phyloP scores from a whole-genome alignment of 176 grass and related monocot genomes.

The Phyllostachys edulis region DNA sequence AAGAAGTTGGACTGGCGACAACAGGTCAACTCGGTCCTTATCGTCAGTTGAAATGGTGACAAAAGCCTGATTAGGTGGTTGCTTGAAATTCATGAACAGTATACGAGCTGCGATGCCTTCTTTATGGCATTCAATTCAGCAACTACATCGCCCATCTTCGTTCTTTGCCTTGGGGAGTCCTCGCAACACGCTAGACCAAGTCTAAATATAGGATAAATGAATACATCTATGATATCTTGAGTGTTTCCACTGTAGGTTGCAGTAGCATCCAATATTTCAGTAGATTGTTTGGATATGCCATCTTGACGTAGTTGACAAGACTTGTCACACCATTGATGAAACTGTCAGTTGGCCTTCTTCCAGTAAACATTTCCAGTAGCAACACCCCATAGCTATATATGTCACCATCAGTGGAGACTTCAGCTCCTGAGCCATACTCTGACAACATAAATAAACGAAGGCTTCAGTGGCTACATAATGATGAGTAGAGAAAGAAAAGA shows the following conservation, averaged over 20 bases:
- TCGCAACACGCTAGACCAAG: constrained; percentile 14
- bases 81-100: background rate
- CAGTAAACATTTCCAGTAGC: constrained; percentile 49
- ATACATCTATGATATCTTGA: constrained; percentile 8
- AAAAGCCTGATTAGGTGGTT: background rate
- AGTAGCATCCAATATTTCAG: constrained; percentile 29
- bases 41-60: too few species aligned
- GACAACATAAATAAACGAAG: background rate
- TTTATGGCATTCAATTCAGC: constrained; percentile 25
- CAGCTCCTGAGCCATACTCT: constrained; percentile 46
- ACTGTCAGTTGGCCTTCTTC: constrained; percentile 38
- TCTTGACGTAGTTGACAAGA: constrained; percentile 34
- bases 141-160: constrained; percentile 8
- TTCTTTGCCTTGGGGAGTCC: constrained; percentile 21
- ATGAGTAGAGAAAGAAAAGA: background rate
- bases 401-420: constrained; percentile 39
- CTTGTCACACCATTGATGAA: background rate
- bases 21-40: too few species aligned
- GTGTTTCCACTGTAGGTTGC: constrained; percentile 17
- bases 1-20: too few species aligned
- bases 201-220: constrained; percentile 9
- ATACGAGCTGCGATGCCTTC: background rate
- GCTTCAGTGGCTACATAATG: background rate
- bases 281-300: constrained; percentile 29
- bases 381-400: constrained; percentile 49